Evolutionary conservation across 164 flowering plant genomes (phyloP), one percentile per base, ranked within the genome.

Genomic region (Umbilicus rupestris): DNA sequence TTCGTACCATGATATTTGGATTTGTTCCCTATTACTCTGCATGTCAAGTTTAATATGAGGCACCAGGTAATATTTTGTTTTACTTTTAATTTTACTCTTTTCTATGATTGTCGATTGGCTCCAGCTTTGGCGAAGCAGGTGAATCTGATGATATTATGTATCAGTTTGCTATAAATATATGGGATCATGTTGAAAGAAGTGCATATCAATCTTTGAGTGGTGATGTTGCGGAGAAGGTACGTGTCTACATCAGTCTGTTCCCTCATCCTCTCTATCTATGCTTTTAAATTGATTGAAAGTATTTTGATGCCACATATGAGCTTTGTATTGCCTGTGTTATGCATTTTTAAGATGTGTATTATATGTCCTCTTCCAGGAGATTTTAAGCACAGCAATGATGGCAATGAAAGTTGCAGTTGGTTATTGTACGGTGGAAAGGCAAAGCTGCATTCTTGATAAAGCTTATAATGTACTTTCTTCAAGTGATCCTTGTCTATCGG

Each of bases 321-420:
- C 19, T 11, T 28, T 28, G n/a, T 50, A 16, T 30, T 55, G 16
- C 31, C 19, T 2, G 14, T 28, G 11, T 35, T 50, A 33, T 19
- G 44, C 24, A 17, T 62, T 33, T 33, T 35, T 35, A 9, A 62
- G 29, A n/a, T 33, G 42, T 33, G 10, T 63, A 20, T 67, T 33
- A 3, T 63, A 20, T 67, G 47, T 68, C 71, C 33, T 28, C n/a
- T 39, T 70, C 71, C 74, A 95, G 97, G 88, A 75, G 65, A 73
- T 92, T 74, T 83, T 89, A 62, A 79, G 80, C 76, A 85, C 85
- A 70, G 77, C 75, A 67, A 84, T 82, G 86, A 75, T 31, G 47
- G 82, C 84, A 35, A 78, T 88, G 85, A 87, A 82, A 79, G 77
- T 78, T 46, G 81, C 89, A 72, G 87, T 89, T 70, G 78, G 69